Base-by-base conservation (phyloP, 2,329 filamentous ascomycete species). In the Ceratocystis albifundus region DNA sequence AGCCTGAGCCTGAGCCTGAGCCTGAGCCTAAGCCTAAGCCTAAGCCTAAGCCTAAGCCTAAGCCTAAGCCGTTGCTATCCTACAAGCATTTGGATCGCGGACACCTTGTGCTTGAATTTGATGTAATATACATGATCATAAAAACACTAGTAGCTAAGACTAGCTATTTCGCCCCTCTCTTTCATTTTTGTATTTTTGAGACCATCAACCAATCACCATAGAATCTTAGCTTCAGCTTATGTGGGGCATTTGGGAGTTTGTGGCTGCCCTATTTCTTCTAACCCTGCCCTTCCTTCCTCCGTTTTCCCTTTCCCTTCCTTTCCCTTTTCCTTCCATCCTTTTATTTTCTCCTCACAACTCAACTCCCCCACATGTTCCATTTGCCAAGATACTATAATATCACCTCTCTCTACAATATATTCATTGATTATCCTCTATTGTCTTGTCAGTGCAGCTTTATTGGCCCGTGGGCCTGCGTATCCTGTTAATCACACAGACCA, bases 241-340 rank as follows among this genome's bases (percentile, higher is more conserved):
- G 15, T 28, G 28, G 22, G 48, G 48, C 48, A 25, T 28, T n/a
- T 53, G 48, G 20, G 5, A 6, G 10, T 53, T 53, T 25, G 22
- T 53, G 48, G 25, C 20, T 7, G 48, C 20, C 48, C 4, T 25
- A 53, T 53, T 10, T 25, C n/a, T n/a, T n/a, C n/a, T n/a, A n/a
- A n/a, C n/a, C n/a, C n/a, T n/a, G n/a, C n/a, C n/a, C n/a, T n/a
- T 53, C 48, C 8, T 15, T 28, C 20, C 48, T 53, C 20, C 10
- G 25, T 28, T 8, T 28, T 53, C 28, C 8, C 48, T 4, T 48
- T 48, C 20, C 20, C n/a, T 32, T 32, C 57, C 22, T 36, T 12
- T 8, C 7, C 1, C 44, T 44, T 44, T 48, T 87, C 50, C 74
- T n/a, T n/a, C n/a, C n/a, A n/a, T n/a, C n/a, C n/a, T n/a, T n/a